These are phyloP conservation scores for Citrullus amarus DNA, from an alignment of 306 rosid species.

Conservation along the genomic window DNA sequence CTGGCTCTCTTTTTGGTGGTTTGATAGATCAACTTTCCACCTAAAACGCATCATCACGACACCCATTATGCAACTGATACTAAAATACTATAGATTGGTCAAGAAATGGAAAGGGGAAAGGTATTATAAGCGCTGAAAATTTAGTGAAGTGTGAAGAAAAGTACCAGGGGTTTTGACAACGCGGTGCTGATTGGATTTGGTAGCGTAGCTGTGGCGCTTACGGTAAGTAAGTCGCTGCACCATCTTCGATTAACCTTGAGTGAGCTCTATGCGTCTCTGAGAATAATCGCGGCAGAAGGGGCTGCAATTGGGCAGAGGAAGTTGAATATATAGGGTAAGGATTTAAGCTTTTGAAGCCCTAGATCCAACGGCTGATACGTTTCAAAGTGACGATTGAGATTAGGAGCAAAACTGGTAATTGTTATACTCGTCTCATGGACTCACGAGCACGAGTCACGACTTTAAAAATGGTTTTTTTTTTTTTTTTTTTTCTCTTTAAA, in stretches of 20 bases:
- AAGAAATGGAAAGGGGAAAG: not conserved
- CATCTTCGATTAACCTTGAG: not conserved
- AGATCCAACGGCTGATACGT: slow-evolving; percentile 3
- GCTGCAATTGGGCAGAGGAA: not conserved
- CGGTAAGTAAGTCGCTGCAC: slow-evolving; percentile 14
- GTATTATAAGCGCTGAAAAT: not conserved
- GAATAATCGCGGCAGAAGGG: not conserved
- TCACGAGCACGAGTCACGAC: no score
- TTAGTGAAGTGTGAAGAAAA: not conserved
- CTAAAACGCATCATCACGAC: not conserved
- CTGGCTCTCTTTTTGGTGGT: slow-evolving; percentile 16
- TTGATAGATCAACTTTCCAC: slow-evolving; percentile 8
- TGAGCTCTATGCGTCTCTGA: not conserved
- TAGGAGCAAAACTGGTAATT: not conserved
- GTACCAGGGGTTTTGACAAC: slow-evolving; percentile 10
- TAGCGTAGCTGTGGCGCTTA: slow-evolving; percentile 13
- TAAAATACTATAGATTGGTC: not conserved
- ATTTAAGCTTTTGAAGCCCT: slow-evolving; percentile 3
- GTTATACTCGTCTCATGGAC: not conserved
- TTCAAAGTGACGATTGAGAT: not conserved
- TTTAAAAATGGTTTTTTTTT: no score
- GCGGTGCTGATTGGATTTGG: slow-evolving; percentile 12
- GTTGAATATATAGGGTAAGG: not conserved
- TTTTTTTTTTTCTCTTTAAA: no score
- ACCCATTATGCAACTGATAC: not conserved